Conservation (phyloP, 768 basidiomycete genomes). For the Flagelloscypha sp. region DNA sequence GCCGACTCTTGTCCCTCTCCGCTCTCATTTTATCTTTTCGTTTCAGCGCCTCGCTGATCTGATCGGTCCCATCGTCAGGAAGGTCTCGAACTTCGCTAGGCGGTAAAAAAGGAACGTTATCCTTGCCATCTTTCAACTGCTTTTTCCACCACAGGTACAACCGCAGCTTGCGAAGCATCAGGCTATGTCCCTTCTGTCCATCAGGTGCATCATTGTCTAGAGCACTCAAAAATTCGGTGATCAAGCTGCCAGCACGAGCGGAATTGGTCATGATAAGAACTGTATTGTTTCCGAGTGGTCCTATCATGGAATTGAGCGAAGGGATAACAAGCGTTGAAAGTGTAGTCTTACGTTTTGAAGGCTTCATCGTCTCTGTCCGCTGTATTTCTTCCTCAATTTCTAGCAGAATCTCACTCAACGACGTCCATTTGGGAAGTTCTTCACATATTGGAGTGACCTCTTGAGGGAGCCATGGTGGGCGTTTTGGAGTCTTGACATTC, state of each 20-base stretch:
- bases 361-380: constrained; percentile 38
- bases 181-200: constrained; percentile 56
- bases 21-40: constrained; percentile 65
- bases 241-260: constrained; percentile 57
- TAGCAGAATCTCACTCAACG: constrained; percentile 75
- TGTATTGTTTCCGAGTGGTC: constrained; percentile 53
- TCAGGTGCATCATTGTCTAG: constrained; percentile 50
- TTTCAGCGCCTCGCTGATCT: constrained; percentile 65
- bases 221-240: constrained; percentile 72
- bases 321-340: constrained; percentile 14
- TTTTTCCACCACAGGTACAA: constrained; percentile 80
- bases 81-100: too few relatives aligned
- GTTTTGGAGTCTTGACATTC: constrained; percentile 13
- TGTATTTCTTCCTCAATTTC: constrained; percentile 88
- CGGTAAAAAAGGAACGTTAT: too few relatives aligned
- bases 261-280: constrained; percentile 88
- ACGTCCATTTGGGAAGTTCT: constrained; percentile 90
- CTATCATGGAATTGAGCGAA: constrained; percentile 14
- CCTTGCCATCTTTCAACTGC: constrained; percentile 14
- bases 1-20: constrained; percentile 51
- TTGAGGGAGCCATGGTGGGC: constrained; percentile 60
- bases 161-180: constrained; percentile 75
- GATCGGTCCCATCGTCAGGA: constrained; percentile 23
- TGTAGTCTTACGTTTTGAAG: constrained; percentile 14
- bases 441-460: constrained; percentile 83